These are phyloP conservation scores for Taiozyma onychis DNA, from an alignment of 1,139 yeast genomes.

Conservation along the genomic window DNA sequence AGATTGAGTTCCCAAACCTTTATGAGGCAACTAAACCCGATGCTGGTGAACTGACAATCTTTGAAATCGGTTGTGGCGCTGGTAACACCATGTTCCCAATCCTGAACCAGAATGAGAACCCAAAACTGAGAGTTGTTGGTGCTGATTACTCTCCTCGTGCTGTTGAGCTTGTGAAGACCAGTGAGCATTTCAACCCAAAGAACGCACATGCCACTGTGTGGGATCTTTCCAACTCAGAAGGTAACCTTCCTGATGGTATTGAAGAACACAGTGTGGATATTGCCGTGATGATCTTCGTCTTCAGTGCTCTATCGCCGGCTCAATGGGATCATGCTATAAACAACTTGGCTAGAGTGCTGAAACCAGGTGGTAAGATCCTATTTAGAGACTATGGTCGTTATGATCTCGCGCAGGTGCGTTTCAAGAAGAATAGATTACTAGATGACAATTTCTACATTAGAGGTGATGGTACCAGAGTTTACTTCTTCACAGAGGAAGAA, in stretches of 20 bases:
- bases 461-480: constrained; percentile 97
- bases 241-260: constrained; percentile 75
- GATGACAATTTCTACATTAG: constrained; percentile 94
- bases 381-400: constrained; percentile 95
- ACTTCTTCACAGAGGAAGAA: constrained; percentile 94
- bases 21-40: constrained; percentile 71
- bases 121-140: constrained; percentile 68
- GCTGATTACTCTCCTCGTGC: constrained; percentile 92
- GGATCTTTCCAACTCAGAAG: constrained; percentile 84
- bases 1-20: constrained; percentile 84
- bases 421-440: constrained; percentile 79
- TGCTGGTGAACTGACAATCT: constrained; percentile 63
- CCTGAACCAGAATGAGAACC: constrained; percentile 72
- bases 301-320: constrained; percentile 85
- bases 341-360: constrained; percentile 66
- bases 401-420: constrained; percentile 91
- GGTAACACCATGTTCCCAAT: constrained; percentile 96
- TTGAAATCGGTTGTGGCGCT: constrained; percentile 98
- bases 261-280: constrained; percentile 82
- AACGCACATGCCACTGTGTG: constrained; percentile 84
- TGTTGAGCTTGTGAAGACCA: constrained; percentile 69
- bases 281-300: constrained; percentile 89
- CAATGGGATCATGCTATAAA: constrained; percentile 83
- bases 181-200: constrained; percentile 56
- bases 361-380: constrained; percentile 87